Evolutionary conservation across 805 yeast genomes (phyloP).

Genomic region (Candida arabinofermentans): DNA sequence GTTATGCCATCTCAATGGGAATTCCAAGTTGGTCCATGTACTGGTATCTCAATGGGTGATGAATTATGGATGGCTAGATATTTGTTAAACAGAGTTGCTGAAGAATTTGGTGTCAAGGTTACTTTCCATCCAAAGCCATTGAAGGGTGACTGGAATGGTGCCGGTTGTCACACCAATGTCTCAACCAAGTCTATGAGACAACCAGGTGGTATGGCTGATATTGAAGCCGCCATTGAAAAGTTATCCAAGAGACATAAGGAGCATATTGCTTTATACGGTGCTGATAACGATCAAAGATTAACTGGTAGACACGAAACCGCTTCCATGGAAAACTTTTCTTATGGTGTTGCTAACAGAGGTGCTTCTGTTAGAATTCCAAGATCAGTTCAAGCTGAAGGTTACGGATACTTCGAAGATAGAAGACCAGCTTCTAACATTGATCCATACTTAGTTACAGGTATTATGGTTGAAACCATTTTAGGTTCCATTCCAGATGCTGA

Average conservation of each 20-base stretch:
- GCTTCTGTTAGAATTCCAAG: constrained; percentile 98
- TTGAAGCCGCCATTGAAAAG: constrained; percentile 89
- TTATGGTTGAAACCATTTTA: constrained; percentile 93
- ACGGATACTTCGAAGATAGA: constrained; percentile 98
- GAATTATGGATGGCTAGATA: constrained; percentile 96
- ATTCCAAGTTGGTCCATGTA: constrained; percentile 98
- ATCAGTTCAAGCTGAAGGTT: constrained; percentile 96
- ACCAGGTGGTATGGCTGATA: constrained; percentile 94
- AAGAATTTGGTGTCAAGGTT: constrained; percentile 97
- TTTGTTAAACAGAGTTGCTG: constrained; percentile 90
- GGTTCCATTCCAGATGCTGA: constrained; percentile 94
- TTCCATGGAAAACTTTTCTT: constrained; percentile 81
- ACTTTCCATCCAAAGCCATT: constrained; percentile 99
- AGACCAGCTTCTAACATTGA: constrained; percentile 99
- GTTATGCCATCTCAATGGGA: constrained; percentile 99
- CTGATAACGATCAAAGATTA: constrained; percentile 91
- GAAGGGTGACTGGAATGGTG: constrained; percentile 99
- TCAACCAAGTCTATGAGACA: constrained; percentile 88
- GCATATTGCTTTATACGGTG: constrained; percentile 92
- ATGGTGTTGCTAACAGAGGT: constrained; percentile 99
- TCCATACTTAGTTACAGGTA: constrained; percentile 98
- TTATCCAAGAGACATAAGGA: constrained; percentile 94
- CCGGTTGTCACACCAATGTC: constrained; percentile 99
- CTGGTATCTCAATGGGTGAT: constrained; percentile 95
- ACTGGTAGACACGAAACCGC: constrained; percentile 99